Base-by-base conservation (phyloP, 2,329 filamentous ascomycete species). In the Botrytis sinoallii region DNA sequence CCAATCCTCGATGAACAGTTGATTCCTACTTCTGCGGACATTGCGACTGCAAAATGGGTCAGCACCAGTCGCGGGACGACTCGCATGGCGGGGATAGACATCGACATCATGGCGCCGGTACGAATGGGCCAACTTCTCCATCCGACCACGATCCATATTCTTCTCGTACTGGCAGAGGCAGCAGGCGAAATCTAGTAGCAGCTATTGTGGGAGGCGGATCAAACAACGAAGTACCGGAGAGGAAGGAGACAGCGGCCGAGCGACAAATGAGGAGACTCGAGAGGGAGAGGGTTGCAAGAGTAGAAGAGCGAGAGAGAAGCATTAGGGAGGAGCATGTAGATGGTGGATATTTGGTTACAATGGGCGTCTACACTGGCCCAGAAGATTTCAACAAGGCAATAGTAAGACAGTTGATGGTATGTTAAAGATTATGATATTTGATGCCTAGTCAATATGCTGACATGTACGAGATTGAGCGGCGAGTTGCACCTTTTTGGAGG, bases 401-500 rank as follows among this genome's bases (percentile, higher is more conserved):
- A 66, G 95, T 98, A 73, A 90, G 96, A 77, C 95, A 97, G 82
- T 85, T 99, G 72, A 95, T 96, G 91, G 94, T 97, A 87, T 80
- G 84, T 79, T 44, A 35, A 35, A 61, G 40, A 66, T 14, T 38
- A n/a, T 63, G 25, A 42, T 48, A n/a, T 38, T 77, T 55, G 18
- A 18, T 32, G 40, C 48, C 55, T n/a, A 18, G 20, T 44, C 48
- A 55, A 18, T 60, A 71, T 74, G 70, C 75, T 80, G 59, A 79
- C 71, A 69, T 29, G 72, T 77, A 75, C 63, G 76, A 98, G 95
- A 94, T 99, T 81, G 96, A 99, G 83, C 89, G 96, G 78, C 91
- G 92, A 75, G 84, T 99, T 75, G 96, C 96, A 60, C 96, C 96
- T 0, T 99, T 99, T 82, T 99, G 95, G 94, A 91, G 92, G 80